Evolutionary conservation across 768 basidiomycete species (phyloP).

Genomic region (Leccinum imitatum): DNA sequence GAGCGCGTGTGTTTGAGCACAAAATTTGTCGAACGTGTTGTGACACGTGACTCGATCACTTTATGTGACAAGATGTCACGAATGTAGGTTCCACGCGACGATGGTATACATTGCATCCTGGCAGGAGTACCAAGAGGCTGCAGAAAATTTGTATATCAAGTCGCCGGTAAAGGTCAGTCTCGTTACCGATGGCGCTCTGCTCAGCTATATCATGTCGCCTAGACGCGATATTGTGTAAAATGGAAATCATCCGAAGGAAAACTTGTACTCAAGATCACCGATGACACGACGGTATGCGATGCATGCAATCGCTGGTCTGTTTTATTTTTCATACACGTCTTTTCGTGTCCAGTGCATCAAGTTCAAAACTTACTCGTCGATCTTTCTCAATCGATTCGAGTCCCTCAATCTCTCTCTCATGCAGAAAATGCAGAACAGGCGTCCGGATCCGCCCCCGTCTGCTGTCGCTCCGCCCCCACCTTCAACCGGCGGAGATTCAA

Average conservation of each 20-base stretch:
- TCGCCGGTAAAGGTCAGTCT: conserved; percentile 71
- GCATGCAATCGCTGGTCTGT: neutral
- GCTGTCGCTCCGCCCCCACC: conserved; percentile 15
- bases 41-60: conserved; percentile 15
- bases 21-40: conserved; percentile 1
- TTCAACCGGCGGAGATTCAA: conserved; percentile 20
- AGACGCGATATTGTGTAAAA: conserved; percentile 93
- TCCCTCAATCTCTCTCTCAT: conserved; percentile 83
- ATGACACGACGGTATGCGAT: conserved; percentile 75
- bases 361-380: conserved; percentile 92
- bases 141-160: conserved; percentile 78
- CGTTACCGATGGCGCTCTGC: neutral
- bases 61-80: conserved; percentile 20
- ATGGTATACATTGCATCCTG: conserved; percentile 91
- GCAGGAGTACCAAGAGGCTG: conserved; percentile 89
- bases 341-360: conserved; percentile 73
- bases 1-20: neutral
- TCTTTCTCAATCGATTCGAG: conserved; percentile 97
- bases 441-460: conserved; percentile 34
- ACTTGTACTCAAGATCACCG: conserved; percentile 91
- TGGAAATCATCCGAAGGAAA: conserved; percentile 85
- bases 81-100: conserved; percentile 38
- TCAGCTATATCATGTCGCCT: conserved; percentile 8
- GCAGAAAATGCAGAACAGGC: conserved; percentile 80
- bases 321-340: neutral